A percentile compares a stretch with the other conserved stretches of the same genome.
phyloP scores from a whole-genome alignment of 805 yeast genomes.

The Maudiozyma saulgeensis region DNA sequence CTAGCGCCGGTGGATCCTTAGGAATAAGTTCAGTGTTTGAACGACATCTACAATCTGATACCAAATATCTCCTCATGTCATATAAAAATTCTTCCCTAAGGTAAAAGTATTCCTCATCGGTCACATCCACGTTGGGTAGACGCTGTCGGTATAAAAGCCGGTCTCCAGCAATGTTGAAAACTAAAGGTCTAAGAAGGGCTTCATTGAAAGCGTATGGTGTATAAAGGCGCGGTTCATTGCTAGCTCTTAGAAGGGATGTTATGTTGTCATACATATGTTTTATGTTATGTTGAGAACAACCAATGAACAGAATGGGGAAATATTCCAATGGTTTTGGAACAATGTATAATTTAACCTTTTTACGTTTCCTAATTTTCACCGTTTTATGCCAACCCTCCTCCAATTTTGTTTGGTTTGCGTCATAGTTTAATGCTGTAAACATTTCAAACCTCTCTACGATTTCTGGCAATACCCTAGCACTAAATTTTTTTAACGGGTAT shows the following conservation, averaged over 20 bases:
- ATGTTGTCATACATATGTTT: neutral
- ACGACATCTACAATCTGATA: neutral
- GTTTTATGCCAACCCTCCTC: neutral
- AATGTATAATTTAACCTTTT: neutral
- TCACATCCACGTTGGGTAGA: neutral
- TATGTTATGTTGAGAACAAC: neutral
- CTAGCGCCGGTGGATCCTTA: too few relatives aligned
- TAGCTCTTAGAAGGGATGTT: neutral
- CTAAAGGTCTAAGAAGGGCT: neutral
- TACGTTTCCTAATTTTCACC: neutral
- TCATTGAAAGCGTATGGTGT: neutral
- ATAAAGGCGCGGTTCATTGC: neutral
- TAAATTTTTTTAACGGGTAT: neutral
- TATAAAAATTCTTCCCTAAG: neutral
- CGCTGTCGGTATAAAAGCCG: neutral
- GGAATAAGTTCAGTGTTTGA: neutral
- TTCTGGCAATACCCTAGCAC: neutral
- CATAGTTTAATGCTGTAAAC: neutral
- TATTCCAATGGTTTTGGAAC: neutral
- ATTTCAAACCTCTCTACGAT: neutral
- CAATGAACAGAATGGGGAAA: neutral
- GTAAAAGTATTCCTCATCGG: neutral
- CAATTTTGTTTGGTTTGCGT: neutral
- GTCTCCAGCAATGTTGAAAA: neutral
- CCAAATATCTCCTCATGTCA: neutral